These are phyloP conservation scores for Kewa caespitosa DNA, from an alignment of 179 eudicot species.

Conservation along the genomic window DNA sequence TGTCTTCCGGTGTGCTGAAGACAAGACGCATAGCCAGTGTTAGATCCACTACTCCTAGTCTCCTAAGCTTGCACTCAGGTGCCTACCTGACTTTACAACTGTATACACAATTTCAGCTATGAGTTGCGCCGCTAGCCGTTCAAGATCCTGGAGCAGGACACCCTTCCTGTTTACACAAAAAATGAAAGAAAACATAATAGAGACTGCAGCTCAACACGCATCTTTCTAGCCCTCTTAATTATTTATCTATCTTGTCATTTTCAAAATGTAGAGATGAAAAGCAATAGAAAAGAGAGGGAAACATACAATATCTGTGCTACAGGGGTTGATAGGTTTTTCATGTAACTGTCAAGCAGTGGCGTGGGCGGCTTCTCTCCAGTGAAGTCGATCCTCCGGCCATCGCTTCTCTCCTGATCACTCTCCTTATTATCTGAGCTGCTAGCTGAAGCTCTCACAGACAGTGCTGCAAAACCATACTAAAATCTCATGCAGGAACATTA, in stretches of 20 bases:
- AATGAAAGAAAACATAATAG: not conserved
- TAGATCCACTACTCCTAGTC: conserved; percentile 69
- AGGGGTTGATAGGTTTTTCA: conserved; percentile 54
- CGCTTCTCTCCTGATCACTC: conserved; percentile 11
- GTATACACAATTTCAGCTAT: conserved; percentile 58
- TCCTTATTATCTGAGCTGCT: conserved; percentile 27
- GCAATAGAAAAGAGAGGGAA: not conserved
- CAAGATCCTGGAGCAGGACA: conserved; percentile 47
- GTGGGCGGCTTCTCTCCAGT: conserved; percentile 58
- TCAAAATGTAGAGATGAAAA: not conserved
- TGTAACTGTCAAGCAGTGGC: conserved; percentile 66
- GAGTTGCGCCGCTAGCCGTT: conserved; percentile 56
- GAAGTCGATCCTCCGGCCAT: conserved; percentile 30
- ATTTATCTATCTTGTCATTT: not conserved
- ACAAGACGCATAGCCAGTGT: conserved; percentile 75
- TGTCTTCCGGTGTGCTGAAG: conserved; percentile 62
- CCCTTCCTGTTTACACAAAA: not conserved
- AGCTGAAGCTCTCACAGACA: conserved; percentile 35
- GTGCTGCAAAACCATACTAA: conserved; percentile 30
- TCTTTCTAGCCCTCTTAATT: not conserved
- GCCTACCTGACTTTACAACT: conserved; percentile 65
- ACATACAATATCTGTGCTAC: conserved; percentile 19
- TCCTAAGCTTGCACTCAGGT: conserved; percentile 68
- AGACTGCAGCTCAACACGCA: not conserved
- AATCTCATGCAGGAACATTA: not conserved